Conservation (phyloP, 306 rosid species). For the Albizia julibrissin region DNA sequence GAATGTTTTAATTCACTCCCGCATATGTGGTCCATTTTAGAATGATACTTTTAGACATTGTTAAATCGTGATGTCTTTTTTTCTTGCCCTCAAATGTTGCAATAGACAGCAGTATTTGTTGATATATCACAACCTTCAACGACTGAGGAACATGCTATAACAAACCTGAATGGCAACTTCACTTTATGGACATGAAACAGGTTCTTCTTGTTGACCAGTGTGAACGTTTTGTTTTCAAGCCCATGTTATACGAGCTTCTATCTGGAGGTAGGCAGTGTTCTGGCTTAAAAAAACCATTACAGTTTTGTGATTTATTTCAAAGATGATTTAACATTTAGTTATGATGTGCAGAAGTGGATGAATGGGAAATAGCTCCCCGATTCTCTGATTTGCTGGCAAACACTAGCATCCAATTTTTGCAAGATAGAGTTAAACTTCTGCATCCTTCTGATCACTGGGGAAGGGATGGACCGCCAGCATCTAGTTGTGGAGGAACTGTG, state of each 20-base stretch:
- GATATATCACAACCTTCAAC: not conserved
- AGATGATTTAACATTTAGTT: constrained; percentile 29
- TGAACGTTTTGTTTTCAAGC: constrained; percentile 69
- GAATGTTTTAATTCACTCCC: not conserved
- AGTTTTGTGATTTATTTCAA: constrained; percentile 21
- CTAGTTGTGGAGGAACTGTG: constrained; percentile 76
- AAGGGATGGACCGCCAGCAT: constrained; percentile 48
- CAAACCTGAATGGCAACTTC: constrained; percentile 5
- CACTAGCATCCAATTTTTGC: constrained; percentile 72
- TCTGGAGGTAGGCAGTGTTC: constrained; percentile 69
- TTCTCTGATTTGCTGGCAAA: constrained; percentile 78
- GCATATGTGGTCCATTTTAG: not conserved
- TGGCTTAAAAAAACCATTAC: constrained; percentile 20
- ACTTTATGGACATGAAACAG: constrained; percentile 39
- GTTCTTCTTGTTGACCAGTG: constrained; percentile 52
- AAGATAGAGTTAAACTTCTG: constrained; percentile 77
- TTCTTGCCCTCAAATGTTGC: not conserved
- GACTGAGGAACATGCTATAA: not conserved
- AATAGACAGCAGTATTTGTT: not conserved
- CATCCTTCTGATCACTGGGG: constrained; percentile 63
- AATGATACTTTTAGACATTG: not conserved
- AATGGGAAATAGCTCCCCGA: constrained; percentile 98
- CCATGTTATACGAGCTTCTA: constrained; percentile 94
- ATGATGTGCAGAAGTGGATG: constrained; percentile 76
- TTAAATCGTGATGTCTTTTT: not conserved